Conservation (phyloP, 345 rosid species). For the Gossypium sturtianum region DNA sequence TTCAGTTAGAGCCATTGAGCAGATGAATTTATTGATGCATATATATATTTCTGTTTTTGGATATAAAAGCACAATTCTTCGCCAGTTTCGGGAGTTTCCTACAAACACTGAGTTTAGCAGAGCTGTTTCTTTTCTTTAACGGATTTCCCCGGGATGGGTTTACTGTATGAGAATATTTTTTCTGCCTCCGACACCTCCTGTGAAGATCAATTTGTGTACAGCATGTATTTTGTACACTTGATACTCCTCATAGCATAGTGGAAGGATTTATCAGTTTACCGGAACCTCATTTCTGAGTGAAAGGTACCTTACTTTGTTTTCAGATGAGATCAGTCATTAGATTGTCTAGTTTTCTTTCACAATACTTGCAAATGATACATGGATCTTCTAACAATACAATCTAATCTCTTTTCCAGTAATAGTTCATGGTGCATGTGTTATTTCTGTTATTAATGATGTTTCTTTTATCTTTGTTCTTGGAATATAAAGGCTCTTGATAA, state of each 20-base stretch:
- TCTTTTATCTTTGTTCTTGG: neutral
- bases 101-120: constrained; percentile 9
- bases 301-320: neutral
- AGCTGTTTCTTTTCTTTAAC: constrained; percentile 10
- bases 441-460: neutral
- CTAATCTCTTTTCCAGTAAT: neutral
- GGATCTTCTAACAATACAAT: constrained; percentile 9
- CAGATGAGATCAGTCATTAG: constrained; percentile 3
- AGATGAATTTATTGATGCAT: constrained; percentile 32
- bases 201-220: constrained; percentile 15
- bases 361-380: neutral
- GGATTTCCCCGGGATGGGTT: constrained; percentile 9
- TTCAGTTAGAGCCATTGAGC: constrained; percentile 84
- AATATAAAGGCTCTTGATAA: no score
- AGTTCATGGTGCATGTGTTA: neutral
- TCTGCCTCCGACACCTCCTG: constrained; percentile 4
- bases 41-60: neutral
- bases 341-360: constrained; percentile 1
- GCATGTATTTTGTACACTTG: constrained; percentile 34
- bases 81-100: constrained; percentile 19
- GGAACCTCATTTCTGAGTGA: neutral
- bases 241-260: constrained; percentile 27
- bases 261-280: constrained; percentile 17
- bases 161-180: neutral
- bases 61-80: constrained; percentile 6